Evolutionary conservation across 345 rosid species (phyloP), one percentile per base, ranked within the genome.

Genomic region (Moricandia moricandioides): DNA sequence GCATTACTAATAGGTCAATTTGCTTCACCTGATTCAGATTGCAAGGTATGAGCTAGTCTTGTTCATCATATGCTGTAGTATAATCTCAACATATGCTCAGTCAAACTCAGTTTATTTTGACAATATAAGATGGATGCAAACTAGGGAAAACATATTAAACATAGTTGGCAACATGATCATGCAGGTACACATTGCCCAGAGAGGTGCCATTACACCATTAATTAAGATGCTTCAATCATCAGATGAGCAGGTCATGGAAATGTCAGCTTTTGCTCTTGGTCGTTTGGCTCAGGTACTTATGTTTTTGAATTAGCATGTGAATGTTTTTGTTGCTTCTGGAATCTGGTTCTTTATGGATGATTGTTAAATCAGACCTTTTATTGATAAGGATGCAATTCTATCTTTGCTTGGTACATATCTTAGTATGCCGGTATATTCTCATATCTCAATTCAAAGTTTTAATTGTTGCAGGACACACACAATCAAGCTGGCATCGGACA

Each of bases 401-500:
- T 33, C 8, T 57, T 33, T 29, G 31, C 57, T 64, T 43, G 12
- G 7, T 33, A 37, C 26, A 56, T 18, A 51, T 57, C 56, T 67
- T 27, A 34, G 64, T 30, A 11, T 7, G 39, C 43, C 17, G 9
- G 11, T 30, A 63, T 40, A 57, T n/a, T n/a, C n/a, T n/a, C n/a
- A n/a, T n/a, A 21, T 17, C 52, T 76, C 17, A 51, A 67, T 18
- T 21, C 39, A 47, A 66, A 16, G 31, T 26, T 55, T 62, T 45
- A 3, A 57, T 16, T 56, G 24, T 35, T 63, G 35, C 69, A 91
- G 97, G 97, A 91, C 70, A 35, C 83, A 26, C 92, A 91, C 78
- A 91, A 89, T 72, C 97, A 91, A 86, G 94, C 87, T 81, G 94
- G 97, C 64, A 91, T 91, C 65, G 92, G 83, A 16, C 86, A 87